phyloP scores from a whole-genome alignment of 345 rosid species.

The Anacardium occidentale region DNA sequence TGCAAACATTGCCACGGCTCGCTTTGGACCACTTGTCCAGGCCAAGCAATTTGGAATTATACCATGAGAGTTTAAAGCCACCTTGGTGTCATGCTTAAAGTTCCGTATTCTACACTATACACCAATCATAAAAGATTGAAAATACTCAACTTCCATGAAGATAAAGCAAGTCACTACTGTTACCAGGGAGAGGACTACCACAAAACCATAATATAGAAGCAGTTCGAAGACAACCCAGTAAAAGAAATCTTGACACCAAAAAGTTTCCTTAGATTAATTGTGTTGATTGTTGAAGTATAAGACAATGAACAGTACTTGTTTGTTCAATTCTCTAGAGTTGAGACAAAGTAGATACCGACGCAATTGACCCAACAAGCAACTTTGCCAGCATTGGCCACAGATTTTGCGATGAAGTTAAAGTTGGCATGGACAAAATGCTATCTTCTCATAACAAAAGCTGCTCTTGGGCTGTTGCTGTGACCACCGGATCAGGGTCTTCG shows the following conservation, averaged over 20 bases:
- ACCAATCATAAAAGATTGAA: not conserved
- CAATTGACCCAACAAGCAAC: conserved; percentile 18
- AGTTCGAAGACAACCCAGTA: not conserved
- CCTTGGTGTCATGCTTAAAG: too few species aligned
- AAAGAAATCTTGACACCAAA: not conserved
- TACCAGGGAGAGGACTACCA: not conserved
- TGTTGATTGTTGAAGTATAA: not conserved
- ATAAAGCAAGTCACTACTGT: not conserved
- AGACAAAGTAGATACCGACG: conserved; percentile 44
- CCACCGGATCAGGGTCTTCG: too few species aligned
- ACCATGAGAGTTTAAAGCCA: conserved; percentile 79
- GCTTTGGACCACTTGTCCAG: conserved; percentile 57
- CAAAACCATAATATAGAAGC: not conserved
- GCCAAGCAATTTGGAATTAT: conserved; percentile 82
- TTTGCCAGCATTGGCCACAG: not conserved
- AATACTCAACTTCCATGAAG: not conserved
- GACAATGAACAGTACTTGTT: conserved; percentile 57
- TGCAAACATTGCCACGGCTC: conserved; percentile 62
- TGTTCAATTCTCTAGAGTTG: conserved; percentile 75
- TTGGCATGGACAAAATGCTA: too few species aligned
- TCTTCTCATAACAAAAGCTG: too few species aligned
- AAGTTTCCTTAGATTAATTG: not conserved
- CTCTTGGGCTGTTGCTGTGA: too few species aligned
- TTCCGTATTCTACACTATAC: not conserved
- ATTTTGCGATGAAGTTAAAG: too few species aligned